Conservation (phyloP, 192 early-diverging fungal genomes). For the Phycomyces nitens region DNA sequence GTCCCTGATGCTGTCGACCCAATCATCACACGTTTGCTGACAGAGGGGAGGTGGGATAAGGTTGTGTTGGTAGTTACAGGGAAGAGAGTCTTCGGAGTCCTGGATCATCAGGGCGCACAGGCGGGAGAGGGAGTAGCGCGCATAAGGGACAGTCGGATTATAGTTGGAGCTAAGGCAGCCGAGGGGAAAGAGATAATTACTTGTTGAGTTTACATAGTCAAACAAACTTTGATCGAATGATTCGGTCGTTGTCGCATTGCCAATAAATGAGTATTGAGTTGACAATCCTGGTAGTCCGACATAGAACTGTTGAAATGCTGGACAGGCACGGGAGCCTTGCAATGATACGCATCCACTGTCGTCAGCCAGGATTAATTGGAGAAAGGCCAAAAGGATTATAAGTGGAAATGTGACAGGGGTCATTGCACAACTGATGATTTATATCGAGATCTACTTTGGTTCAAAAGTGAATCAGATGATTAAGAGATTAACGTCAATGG, state of each 20-base stretch:
- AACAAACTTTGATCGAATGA: slow-evolving; percentile 18
- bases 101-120: slow-evolving; percentile 22
- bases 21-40: slow-evolving; percentile 19
- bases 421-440: neutral
- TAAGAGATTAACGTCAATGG: no score
- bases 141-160: slow-evolving; percentile 20
- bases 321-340: slow-evolving; percentile 10
- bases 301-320: slow-evolving; percentile 27
- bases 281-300: slow-evolving; percentile 9
- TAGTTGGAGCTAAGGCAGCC: slow-evolving; percentile 19
- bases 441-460: no score
- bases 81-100: slow-evolving; percentile 9
- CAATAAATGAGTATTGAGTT: slow-evolving; percentile 7
- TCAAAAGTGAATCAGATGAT: no score
- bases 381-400: neutral
- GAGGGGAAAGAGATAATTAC: slow-evolving; percentile 12
- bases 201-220: slow-evolving; percentile 13
- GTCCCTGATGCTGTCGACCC: slow-evolving; percentile 3
- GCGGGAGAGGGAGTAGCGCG: slow-evolving; percentile 20
- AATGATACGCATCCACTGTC: slow-evolving; percentile 12
- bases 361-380: neutral
- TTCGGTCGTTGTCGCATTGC: slow-evolving; percentile 16
- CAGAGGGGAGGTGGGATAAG: slow-evolving; percentile 24
- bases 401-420: neutral
- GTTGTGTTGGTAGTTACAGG: slow-evolving; percentile 18